Percentiles rank a stretch among this genome's conserved stretches.
These are phyloP conservation scores for Lophiostoma macrostomum DNA, from an alignment of 495 filamentous ascomycete genomes.

Conservation along the genomic window DNA sequence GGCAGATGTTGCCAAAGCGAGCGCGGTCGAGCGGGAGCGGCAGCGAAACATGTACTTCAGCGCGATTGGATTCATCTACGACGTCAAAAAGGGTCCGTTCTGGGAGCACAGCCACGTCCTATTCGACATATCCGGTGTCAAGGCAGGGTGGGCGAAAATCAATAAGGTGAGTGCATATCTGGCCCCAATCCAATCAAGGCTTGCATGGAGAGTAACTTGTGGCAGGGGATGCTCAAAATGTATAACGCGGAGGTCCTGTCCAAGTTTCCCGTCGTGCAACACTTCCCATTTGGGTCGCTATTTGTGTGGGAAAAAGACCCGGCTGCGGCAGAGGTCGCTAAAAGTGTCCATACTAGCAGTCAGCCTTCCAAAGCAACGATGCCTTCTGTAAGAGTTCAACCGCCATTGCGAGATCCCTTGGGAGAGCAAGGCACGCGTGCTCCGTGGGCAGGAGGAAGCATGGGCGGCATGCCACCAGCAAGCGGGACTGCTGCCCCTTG, in stretches of 20 bases:
- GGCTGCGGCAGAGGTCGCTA: conserved; percentile 47
- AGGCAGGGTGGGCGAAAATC: conserved; percentile 93
- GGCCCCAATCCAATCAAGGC: too few relatives aligned
- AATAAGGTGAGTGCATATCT: conserved; percentile 65
- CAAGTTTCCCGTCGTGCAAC: conserved; percentile 70
- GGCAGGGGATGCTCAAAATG: conserved; percentile 70
- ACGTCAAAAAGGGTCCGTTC: conserved; percentile 95
- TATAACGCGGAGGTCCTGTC: conserved; percentile 67
- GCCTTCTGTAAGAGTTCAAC: conserved; percentile 10
- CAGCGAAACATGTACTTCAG: conserved; percentile 87
- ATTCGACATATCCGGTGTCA: conserved; percentile 89
- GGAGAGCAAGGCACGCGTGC: conserved; percentile 40
- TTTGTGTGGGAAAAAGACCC: conserved; percentile 81
- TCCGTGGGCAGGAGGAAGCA: conserved; percentile 48
- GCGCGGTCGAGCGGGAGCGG: conserved; percentile 65
- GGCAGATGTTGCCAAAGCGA: conserved; percentile 60
- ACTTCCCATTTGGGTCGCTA: conserved; percentile 72
- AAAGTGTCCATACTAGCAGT: conserved; percentile 56
- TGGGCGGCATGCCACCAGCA: conserved; percentile 16
- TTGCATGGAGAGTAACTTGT: too few relatives aligned
- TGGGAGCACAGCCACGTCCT: conserved; percentile 98
- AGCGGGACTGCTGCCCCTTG: conserved; percentile 48
- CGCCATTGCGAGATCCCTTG: conserved; percentile 18
- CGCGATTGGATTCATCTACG: conserved; percentile 98
- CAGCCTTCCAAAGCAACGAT: conserved; percentile 46